Percentiles rank a stretch among this genome's conserved stretches.
These are phyloP conservation scores for Pseudogymnoascus sp. DNA, from an alignment of 2,329 filamentous ascomycete species.

Conservation along the genomic window DNA sequence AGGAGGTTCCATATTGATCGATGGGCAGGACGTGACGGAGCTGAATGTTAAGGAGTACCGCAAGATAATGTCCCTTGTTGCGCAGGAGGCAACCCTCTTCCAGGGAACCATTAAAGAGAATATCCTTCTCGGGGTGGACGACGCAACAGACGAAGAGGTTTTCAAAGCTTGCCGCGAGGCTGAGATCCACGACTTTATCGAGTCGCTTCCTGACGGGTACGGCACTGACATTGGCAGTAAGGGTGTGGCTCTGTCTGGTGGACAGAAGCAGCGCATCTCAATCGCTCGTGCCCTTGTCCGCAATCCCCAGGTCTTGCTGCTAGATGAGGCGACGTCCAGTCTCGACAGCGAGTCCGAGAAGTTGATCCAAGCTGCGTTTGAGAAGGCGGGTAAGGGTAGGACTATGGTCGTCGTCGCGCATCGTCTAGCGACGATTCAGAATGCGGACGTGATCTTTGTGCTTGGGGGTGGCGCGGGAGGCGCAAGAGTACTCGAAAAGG, in stretches of 20 bases:
- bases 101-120: constrained; percentile 64
- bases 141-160: constrained; percentile 36
- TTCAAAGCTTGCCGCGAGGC: constrained; percentile 43
- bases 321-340: constrained; percentile 54
- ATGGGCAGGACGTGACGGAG: constrained; percentile 52
- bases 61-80: constrained; percentile 60
- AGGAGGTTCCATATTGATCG: constrained; percentile 58
- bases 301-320: constrained; percentile 45
- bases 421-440: constrained; percentile 68
- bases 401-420: constrained; percentile 75
- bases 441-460: constrained; percentile 75
- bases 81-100: constrained; percentile 69
- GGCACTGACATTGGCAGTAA: constrained; percentile 42
- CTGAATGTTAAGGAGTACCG: constrained; percentile 59
- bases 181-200: constrained; percentile 48
- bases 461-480: constrained; percentile 43
- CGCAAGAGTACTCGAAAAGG: constrained; percentile 42
- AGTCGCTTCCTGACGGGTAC: constrained; percentile 46
- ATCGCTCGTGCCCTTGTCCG: constrained; percentile 50
- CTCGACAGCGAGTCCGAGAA: constrained; percentile 53
- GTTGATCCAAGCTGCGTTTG: constrained; percentile 59
- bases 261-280: constrained; percentile 50
- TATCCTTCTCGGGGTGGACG: constrained; percentile 56
- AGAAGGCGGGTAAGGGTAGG: constrained; percentile 51
- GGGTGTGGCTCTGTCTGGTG: constrained; percentile 44